A percentile compares a stretch with the other conserved stretches of the same genome.
phyloP scores from a whole-genome alignment of 306 rosid species.

The Oxytropis ochrocephala region DNA sequence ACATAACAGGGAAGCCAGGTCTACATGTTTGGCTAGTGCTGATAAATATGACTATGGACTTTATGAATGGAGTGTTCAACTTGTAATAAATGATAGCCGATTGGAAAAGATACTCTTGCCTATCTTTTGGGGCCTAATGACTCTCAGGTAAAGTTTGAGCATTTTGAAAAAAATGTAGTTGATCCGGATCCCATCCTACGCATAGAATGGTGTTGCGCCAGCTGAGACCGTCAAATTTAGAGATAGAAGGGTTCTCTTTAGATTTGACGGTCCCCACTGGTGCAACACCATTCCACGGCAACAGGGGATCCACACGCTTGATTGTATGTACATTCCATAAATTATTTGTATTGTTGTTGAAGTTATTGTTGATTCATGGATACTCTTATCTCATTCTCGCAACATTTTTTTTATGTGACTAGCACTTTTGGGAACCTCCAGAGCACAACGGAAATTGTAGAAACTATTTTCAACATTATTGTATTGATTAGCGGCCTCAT shows the following conservation, averaged over 20 bases:
- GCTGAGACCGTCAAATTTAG: no score
- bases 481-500: constrained; percentile 86
- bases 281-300: no score
- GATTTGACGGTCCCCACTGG: no score
- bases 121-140: constrained; percentile 94
- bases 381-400: not conserved
- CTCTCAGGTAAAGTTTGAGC: no score
- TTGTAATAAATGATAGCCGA: constrained; percentile 62
- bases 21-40: constrained; percentile 51
- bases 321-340: not conserved
- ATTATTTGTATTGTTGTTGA: not conserved
- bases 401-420: constrained; percentile 11
- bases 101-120: constrained; percentile 84
- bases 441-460: constrained; percentile 86
- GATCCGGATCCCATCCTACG: no score
- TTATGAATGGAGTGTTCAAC: constrained; percentile 83
- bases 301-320: no score
- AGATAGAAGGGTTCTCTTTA: no score
- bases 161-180: no score
- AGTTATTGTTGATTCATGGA: constrained; percentile 6
- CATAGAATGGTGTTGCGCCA: no score
- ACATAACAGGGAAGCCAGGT: constrained; percentile 52
- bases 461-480: constrained; percentile 83
- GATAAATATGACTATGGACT: constrained; percentile 66
- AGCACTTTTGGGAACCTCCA: constrained; percentile 91